These are phyloP conservation scores for Kodamaea plutei DNA, from an alignment of 1,139 yeast species.

Conservation along the genomic window DNA sequence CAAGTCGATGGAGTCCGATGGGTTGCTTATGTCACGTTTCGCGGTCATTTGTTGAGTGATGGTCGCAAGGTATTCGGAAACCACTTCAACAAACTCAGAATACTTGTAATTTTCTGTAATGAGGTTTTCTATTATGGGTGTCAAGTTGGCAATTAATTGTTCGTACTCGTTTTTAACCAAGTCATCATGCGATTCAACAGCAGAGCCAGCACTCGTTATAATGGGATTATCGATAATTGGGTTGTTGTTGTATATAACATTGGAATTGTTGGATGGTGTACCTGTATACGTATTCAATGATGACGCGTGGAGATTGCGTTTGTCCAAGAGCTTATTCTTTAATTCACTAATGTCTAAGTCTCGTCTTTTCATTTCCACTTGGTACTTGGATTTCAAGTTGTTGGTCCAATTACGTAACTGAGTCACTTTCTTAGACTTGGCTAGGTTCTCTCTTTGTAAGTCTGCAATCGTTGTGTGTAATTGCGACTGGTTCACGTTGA, in stretches of 20 bases:
- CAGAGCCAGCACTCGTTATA: constrained; percentile 8
- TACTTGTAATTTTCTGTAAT: constrained; percentile 39
- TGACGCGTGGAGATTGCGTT: constrained; percentile 25
- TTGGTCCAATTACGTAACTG: constrained; percentile 27
- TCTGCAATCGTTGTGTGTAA: constrained; percentile 19
- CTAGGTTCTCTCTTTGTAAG: constrained; percentile 22
- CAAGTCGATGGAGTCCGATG: constrained; percentile 32
- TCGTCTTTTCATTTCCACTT: constrained; percentile 40
- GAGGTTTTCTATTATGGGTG: constrained; percentile 37
- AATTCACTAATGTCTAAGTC: constrained; percentile 33
- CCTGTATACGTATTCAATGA: constrained; percentile 30
- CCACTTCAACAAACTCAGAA: constrained; percentile 27
- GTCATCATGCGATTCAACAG: constrained; percentile 2
- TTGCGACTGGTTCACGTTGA: constrained; percentile 9
- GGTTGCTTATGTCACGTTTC: constrained; percentile 23
- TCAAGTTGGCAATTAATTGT: constrained; percentile 33
- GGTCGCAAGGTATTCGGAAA: constrained; percentile 28
- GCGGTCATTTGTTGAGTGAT: constrained; percentile 20
- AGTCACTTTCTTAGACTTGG: constrained; percentile 28
- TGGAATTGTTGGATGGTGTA: constrained; percentile 18
- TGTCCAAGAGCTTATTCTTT: constrained; percentile 37
- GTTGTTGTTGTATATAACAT: constrained; percentile 30
- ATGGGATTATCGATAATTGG: constrained; percentile 31
- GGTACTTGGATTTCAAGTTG: constrained; percentile 35
- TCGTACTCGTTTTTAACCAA: constrained; percentile 34